These are phyloP conservation scores for Botrytis byssoidea DNA, from an alignment of 2,329 filamentous ascomycete genomes.

Conservation along the genomic window DNA sequence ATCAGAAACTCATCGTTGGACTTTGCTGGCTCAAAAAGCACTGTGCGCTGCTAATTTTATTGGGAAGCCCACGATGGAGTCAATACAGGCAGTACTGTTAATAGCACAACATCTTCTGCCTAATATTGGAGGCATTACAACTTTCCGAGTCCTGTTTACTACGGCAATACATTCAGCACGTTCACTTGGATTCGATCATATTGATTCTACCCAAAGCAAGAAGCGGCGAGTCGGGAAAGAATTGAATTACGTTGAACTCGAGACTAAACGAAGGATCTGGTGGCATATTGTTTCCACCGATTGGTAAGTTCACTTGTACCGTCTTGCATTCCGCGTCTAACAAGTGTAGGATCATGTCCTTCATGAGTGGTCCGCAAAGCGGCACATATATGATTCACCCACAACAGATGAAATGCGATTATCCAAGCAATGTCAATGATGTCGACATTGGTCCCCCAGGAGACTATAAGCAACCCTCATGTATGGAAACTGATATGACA, in stretches of 20 bases:
- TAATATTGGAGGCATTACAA: constrained; percentile 40
- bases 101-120: constrained; percentile 40
- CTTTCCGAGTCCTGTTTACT: constrained; percentile 38
- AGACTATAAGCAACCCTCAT: constrained; percentile 22
- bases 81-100: constrained; percentile 42
- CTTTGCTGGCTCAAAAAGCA: constrained; percentile 27
- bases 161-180: constrained; percentile 37
- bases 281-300: constrained; percentile 44
- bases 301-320: constrained; percentile 35
- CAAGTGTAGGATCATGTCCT: constrained; percentile 37
- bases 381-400: constrained; percentile 42
- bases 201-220: constrained; percentile 30
- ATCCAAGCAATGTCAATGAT: constrained; percentile 42
- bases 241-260: constrained; percentile 36
- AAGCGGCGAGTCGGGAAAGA: constrained; percentile 24
- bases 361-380: constrained; percentile 39
- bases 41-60: constrained; percentile 35
- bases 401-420: constrained; percentile 42
- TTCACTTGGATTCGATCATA: constrained; percentile 27
- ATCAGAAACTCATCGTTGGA: constrained; percentile 23
- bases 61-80: constrained; percentile 38
- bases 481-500: constrained; percentile 40
- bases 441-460: constrained; percentile 35
- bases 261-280: constrained; percentile 43
- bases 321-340: constrained; percentile 16